A percentile compares a stretch with the other conserved stretches of the same genome.
phyloP scores from a whole-genome alignment of 2,329 filamentous ascomycete genomes.

The Laburnicola sp. region DNA sequence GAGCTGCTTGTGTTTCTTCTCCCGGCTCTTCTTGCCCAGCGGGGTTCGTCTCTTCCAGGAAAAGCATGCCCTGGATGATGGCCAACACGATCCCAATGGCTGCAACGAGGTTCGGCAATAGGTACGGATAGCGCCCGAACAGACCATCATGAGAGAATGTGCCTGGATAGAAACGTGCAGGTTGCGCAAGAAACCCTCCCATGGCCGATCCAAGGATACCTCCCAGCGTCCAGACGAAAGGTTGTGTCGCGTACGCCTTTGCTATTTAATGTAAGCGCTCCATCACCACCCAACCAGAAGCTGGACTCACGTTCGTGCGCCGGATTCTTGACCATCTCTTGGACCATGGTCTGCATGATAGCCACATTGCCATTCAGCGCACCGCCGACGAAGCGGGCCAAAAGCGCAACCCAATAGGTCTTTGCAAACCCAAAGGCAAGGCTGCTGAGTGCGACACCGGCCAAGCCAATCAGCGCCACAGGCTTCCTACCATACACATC shows the following conservation, averaged over 20 bases:
- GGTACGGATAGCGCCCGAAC: slow-evolving; percentile 80
- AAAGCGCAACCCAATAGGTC: slow-evolving; percentile 81
- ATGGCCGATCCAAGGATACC: slow-evolving; percentile 85
- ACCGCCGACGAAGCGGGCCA: slow-evolving; percentile 76
- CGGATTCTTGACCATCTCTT: slow-evolving; percentile 84
- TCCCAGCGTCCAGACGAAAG: slow-evolving; percentile 89
- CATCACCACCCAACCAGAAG: neutral
- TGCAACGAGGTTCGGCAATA: slow-evolving; percentile 87
- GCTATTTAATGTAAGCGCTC: slow-evolving; percentile 53
- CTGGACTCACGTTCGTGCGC: slow-evolving; percentile 77
- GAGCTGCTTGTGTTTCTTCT: slow-evolving; percentile 61
- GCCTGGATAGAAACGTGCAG: slow-evolving; percentile 72
- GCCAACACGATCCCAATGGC: slow-evolving; percentile 74
- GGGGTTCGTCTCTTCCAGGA: slow-evolving; percentile 89
- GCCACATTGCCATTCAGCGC: slow-evolving; percentile 90
- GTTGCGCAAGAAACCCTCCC: slow-evolving; percentile 83
- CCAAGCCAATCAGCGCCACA: slow-evolving; percentile 56
- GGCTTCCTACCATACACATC: slow-evolving; percentile 48
- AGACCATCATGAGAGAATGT: slow-evolving; percentile 68
- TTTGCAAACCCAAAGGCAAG: slow-evolving; percentile 78
- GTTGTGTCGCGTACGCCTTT: slow-evolving; percentile 86
- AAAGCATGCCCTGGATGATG: slow-evolving; percentile 75
- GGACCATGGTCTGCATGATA: slow-evolving; percentile 89
- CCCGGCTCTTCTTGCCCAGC: slow-evolving; percentile 33
- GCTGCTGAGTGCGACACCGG: slow-evolving; percentile 81